A percentile compares a stretch with the other conserved stretches of the same genome.
phyloP scores from a whole-genome alignment of 306 rosid genomes.

The Clitoria ternatea region DNA sequence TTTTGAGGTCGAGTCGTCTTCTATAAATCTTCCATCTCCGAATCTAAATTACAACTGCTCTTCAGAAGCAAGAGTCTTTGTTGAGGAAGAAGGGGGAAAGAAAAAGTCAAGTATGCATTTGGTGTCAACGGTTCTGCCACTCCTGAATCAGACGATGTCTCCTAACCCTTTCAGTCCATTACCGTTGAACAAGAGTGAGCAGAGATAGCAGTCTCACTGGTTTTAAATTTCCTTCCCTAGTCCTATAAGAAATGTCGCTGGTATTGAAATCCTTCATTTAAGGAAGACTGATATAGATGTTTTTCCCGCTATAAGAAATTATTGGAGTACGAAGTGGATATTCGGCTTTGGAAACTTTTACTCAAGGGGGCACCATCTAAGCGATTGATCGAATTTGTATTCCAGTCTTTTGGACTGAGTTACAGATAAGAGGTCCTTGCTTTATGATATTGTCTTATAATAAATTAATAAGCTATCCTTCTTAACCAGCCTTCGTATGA shows the following conservation, averaged over 20 bases:
- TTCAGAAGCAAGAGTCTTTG: too few species aligned
- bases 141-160: too few species aligned
- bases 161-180: too few species aligned
- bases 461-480: neutral
- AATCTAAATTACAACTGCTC: too few species aligned
- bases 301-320: neutral
- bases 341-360: neutral
- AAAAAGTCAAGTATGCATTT: too few species aligned
- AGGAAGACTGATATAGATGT: neutral
- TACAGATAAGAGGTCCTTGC: neutral
- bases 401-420: neutral
- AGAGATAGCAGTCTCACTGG: neutral
- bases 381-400: neutral
- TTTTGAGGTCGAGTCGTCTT: too few species aligned
- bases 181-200: too few species aligned
- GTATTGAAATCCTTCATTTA: neutral
- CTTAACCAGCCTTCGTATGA: neutral
- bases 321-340: neutral
- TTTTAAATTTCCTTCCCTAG: neutral
- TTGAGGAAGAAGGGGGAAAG: too few species aligned
- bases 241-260: neutral
- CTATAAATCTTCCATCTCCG: too few species aligned
- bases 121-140: too few species aligned
- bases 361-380: neutral
- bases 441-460: neutral